phyloP scores from a whole-genome alignment of 495 filamentous ascomycete species.

The Aspergillus diversus region DNA sequence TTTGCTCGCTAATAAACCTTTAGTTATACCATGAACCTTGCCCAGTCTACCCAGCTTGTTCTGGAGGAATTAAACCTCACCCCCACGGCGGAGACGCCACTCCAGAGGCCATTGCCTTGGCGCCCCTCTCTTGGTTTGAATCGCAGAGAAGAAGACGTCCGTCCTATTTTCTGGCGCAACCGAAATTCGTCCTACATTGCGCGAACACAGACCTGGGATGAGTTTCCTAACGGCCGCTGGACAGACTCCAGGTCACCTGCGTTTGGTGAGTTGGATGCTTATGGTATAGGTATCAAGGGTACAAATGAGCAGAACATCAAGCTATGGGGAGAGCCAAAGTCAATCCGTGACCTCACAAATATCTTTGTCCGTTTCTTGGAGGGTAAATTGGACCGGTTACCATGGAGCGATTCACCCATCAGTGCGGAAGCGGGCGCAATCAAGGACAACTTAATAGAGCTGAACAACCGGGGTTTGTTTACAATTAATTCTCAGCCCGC shows the following conservation, averaged over 20 bases:
- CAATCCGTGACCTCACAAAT: slow-evolving; percentile 75
- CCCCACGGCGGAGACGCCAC: slow-evolving; percentile 73
- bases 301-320: slow-evolving; percentile 96
- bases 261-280: slow-evolving; percentile 94
- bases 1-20: slow-evolving; percentile 15
- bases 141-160: slow-evolving; percentile 90
- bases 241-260: slow-evolving; percentile 96
- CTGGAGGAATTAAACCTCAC: slow-evolving; percentile 84
- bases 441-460: slow-evolving; percentile 70
- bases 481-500: slow-evolving; percentile 99
- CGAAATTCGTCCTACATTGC: slow-evolving; percentile 92
- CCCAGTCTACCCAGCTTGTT: slow-evolving; percentile 90
- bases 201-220: slow-evolving; percentile 98
- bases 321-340: slow-evolving; percentile 87
- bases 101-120: slow-evolving; percentile 89
- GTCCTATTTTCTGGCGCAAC: slow-evolving; percentile 99
- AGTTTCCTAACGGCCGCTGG: slow-evolving; percentile 99
- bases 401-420: slow-evolving; percentile 93
- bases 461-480: slow-evolving; percentile 85
- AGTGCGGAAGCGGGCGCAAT: slow-evolving; percentile 79
- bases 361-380: slow-evolving; percentile 84
- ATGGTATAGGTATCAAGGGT: slow-evolving; percentile 94
- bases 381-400: slow-evolving; percentile 77
- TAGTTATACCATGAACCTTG: slow-evolving; percentile 98
- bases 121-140: slow-evolving; percentile 88